Evolutionary conservation across 1,284 basidiomycete species (phyloP), one percentile per base, ranked within the genome.

Genomic region (Tremellales sp.): DNA sequence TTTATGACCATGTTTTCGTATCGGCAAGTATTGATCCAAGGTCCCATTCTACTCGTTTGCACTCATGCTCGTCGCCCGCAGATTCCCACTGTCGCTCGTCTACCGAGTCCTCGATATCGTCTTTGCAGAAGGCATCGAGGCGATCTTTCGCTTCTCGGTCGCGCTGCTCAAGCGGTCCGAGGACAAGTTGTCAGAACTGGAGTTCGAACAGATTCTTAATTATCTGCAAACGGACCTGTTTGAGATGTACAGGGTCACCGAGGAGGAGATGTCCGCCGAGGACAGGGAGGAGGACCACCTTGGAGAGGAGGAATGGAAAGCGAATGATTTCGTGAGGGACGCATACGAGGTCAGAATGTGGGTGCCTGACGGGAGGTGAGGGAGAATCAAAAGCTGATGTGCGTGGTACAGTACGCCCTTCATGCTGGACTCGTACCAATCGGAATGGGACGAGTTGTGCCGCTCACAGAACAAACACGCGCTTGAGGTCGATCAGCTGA

Each of bases 1-100:
- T 97, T 97, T 73, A 79, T 98, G 70, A 98, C 94, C 0, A 77
- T 98, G 66, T 98, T 97, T 75, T 90, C 89, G 59, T 94, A 92
- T 71, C 81, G 87, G 87, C 85, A 62, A 58, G 80, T 68, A n/a
- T 21, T 22, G 6, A 19, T 38, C 41, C n/a, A n/a, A n/a, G n/a
- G n/a, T n/a, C n/a, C n/a, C n/a, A n/a, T 29, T 45, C 21, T 36
- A 22, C 26, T 54, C 40, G n/a, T 26, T 28, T 5, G 33, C 14
- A 25, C 13, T n/a, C 18, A 16, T 12, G 24, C 50, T 53, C 22
- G 50, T 35, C 14, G 24, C 50, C 22, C 51, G 39, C 61, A 92
- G 94, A n/a, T 97, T 97, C 67, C 94, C 94, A 0, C 76, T 97
- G 42, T 85, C 92, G 9, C 81, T 97, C 33, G 94, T 97, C 3